phyloP scores from a whole-genome alignment of 495 filamentous ascomycete genomes.

The Aspergillus steynii region DNA sequence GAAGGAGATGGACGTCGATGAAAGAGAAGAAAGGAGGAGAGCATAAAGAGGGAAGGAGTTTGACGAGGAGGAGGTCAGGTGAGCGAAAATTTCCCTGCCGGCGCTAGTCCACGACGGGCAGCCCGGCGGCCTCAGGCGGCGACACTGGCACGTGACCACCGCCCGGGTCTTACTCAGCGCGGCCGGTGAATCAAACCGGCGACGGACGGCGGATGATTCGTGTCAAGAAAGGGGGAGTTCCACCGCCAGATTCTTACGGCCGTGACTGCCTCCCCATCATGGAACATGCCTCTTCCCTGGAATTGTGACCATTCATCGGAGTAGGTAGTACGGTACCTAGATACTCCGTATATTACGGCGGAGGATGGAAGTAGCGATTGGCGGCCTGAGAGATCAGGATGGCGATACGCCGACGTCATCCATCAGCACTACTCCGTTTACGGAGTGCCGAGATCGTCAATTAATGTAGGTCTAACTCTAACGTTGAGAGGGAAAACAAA shows the following conservation, averaged over 20 bases:
- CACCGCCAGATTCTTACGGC: too few species aligned
- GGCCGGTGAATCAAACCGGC: not conserved
- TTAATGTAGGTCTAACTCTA: not conserved
- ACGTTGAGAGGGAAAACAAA: too few species aligned
- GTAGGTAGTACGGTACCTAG: too few species aligned
- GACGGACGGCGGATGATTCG: too few species aligned
- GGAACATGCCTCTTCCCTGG: too few species aligned
- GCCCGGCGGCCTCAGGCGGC: not conserved
- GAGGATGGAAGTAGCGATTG: not conserved
- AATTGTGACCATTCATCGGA: too few species aligned
- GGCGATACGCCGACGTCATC: constrained; percentile 44
- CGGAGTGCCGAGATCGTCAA: constrained; percentile 22
- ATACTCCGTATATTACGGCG: too few species aligned
- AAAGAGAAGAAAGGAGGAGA: constrained; percentile 18
- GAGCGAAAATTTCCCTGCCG: constrained; percentile 7
- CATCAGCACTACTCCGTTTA: constrained; percentile 19
- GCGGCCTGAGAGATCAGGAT: constrained; percentile 17
- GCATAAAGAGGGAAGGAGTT: constrained; percentile 21
- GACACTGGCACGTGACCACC: not conserved
- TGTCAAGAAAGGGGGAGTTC: too few species aligned
- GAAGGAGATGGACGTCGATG: constrained; percentile 9
- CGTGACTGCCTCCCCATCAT: too few species aligned
- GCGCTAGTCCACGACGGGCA: not conserved
- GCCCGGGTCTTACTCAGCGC: not conserved
- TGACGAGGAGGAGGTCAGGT: constrained; percentile 20